A percentile compares a stretch with the other conserved stretches of the same genome.
Conservation (phyloP, 2,329 filamentous ascomycete species). For the Fonsecaea monophora region DNA sequence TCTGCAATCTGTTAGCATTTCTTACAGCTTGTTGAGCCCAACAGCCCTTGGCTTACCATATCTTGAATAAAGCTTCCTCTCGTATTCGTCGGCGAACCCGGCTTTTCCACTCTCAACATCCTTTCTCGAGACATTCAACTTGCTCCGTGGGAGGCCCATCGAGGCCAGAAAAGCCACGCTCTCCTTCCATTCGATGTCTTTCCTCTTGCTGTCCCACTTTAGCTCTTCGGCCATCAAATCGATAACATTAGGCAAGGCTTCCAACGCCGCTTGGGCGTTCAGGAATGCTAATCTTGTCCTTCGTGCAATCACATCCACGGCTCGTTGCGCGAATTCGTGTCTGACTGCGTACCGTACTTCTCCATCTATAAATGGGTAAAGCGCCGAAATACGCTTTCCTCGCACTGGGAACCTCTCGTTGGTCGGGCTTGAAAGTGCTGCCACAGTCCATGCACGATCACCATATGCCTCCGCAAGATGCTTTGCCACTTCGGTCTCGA, state of each 20-base stretch:
- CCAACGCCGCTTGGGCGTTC: conserved; percentile 87
- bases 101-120: conserved; percentile 65
- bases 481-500: conserved; percentile 90
- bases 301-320: conserved; percentile 84
- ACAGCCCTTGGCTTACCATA: conserved; percentile 46
- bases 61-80: conserved; percentile 51
- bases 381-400: conserved; percentile 76
- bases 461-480: conserved; percentile 88
- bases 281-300: conserved; percentile 86
- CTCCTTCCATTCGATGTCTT: conserved; percentile 82
- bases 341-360: conserved; percentile 87
- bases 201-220: conserved; percentile 74
- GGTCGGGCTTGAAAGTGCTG: conserved; percentile 77
- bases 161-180: conserved; percentile 64
- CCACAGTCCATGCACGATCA: conserved; percentile 90
- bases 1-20: conserved; percentile 46
- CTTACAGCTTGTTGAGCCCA: not conserved
- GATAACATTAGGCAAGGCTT: conserved; percentile 82
- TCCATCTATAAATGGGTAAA: conserved; percentile 91
- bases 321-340: conserved; percentile 91
- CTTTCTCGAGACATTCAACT: conserved; percentile 61
- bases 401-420: conserved; percentile 81
- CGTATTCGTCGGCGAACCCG: conserved; percentile 51
- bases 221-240: conserved; percentile 89
- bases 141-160: conserved; percentile 67